Percentiles rank a stretch among this genome's conserved stretches.
Conservation (phyloP, 2,329 filamentous ascomycete genomes). For the Bipolaris zeicola region DNA sequence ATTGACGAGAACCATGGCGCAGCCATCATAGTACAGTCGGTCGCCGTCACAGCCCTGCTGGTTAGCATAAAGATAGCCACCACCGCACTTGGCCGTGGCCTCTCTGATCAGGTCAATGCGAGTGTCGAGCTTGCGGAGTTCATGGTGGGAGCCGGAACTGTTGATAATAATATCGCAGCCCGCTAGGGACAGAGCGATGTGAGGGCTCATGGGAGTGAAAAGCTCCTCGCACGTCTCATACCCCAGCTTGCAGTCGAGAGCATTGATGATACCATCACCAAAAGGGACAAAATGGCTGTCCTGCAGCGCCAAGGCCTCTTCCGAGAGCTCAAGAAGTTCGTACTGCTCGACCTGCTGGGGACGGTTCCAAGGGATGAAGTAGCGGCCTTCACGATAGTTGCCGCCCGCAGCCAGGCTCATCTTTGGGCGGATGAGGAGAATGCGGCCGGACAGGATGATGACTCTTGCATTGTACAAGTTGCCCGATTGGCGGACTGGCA, state of each 20-base stretch:
- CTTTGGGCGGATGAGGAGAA: conserved; percentile 75
- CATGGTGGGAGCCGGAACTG: conserved; percentile 61
- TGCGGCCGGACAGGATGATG: conserved; percentile 68
- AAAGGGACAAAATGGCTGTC: conserved; percentile 65
- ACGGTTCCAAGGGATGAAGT: conserved; percentile 43
- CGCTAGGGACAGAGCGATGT: neutral
- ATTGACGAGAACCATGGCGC: conserved; percentile 66
- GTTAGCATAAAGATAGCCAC: conserved; percentile 64
- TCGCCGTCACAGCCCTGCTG: conserved; percentile 58
- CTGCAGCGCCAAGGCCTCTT: conserved; percentile 61
- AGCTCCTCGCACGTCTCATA: conserved; percentile 15
- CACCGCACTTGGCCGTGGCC: conserved; percentile 61
- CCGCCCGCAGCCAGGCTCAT: conserved; percentile 74
- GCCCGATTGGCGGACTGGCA: conserved; percentile 63
- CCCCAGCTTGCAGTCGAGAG: conserved; percentile 57
- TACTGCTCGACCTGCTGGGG: conserved; percentile 65
- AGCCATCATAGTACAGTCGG: conserved; percentile 52
- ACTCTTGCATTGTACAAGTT: conserved; percentile 65
- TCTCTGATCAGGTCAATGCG: conserved; percentile 69
- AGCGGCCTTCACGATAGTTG: conserved; percentile 53
- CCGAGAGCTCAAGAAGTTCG: conserved; percentile 51
- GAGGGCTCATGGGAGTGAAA: conserved; percentile 8
- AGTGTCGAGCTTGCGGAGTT: conserved; percentile 69
- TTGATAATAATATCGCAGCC: conserved; percentile 68
- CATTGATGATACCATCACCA: conserved; percentile 69